phyloP scores from a whole-genome alignment of 495 filamentous ascomycete genomes.

The Neurospora pannonica region DNA sequence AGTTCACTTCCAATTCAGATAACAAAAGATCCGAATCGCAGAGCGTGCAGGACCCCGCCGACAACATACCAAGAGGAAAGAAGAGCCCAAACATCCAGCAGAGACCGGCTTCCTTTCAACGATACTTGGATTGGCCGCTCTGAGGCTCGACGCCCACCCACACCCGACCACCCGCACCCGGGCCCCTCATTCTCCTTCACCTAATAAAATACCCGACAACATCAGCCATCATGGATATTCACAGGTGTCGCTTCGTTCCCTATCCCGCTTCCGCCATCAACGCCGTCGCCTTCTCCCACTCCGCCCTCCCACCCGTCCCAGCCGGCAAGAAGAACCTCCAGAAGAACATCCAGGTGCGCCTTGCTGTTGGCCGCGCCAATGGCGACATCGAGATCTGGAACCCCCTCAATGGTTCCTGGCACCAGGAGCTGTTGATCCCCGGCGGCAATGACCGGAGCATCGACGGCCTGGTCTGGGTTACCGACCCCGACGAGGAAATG shows the following conservation, averaged over 20 bases:
- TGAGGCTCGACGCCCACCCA: background rate
- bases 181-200: background rate
- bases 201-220: constrained; percentile 1
- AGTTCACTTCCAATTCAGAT: constrained; percentile 14
- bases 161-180: background rate
- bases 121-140: constrained; percentile 1
- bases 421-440: constrained; percentile 75
- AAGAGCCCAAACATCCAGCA: background rate
- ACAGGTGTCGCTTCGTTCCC: constrained; percentile 94
- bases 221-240: constrained; percentile 69
- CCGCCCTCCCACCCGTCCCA: constrained; percentile 51
- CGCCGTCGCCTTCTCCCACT: constrained; percentile 85
- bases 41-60: background rate
- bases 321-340: constrained; percentile 45
- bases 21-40: background rate
- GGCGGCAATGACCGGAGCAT: constrained; percentile 82
- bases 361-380: constrained; percentile 87
- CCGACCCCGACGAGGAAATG: constrained; percentile 64
- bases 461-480: constrained; percentile 88
- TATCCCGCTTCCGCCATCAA: constrained; percentile 91
- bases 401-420: constrained; percentile 73
- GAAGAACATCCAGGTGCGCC: constrained; percentile 42
- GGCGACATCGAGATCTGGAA: constrained; percentile 99
- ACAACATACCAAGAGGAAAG: background rate
- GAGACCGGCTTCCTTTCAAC: constrained; percentile 2